Evolutionary conservation across 1,284 basidiomycete species (phyloP), one percentile per base, ranked within the genome.

Genomic region (Phlebopus sp.): DNA sequence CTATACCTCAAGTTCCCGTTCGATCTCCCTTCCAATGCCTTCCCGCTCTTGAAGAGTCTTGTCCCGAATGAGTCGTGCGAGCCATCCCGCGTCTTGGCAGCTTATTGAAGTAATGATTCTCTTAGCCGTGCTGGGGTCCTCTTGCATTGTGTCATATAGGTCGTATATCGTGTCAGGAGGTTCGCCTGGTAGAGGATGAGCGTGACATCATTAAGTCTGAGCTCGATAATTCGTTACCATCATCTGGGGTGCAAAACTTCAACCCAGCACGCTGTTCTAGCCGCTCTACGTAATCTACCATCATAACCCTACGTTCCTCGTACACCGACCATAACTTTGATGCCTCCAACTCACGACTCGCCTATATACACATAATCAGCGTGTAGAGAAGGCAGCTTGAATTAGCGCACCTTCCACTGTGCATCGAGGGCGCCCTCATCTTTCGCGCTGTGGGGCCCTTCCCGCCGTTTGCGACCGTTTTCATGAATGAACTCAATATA

Each of bases 341-440:
- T 18, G 75, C 78, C 53, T 78, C 81, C 7, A 58, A 60, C 47
- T 83, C 79, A 41, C 82, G 73, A 32, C 70, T 75, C 56, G 67
- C 70, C 81, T 86, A 54, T 41, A 27, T 30, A 45, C 18, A 27
- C 31, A 46, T 17, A 36, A 17, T 67, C 27, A 57, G 39, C 3
- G 46, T 11, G 5, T 2, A 5, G 18, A n/a, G 3, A 41, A 6
- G n/a, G n/a, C 11, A 40, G 37, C 10, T 37, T 6, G 5, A 15
- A 14, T 29, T 18, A 48, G 61, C 79, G 37, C 55, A 91, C 90
- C 72, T 76, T 76, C 91, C 92, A 94, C 46, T 74, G 61, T 31
- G 85, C 82, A 11, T 79, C 74, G 4, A 76, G 68, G 19, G 61
- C 68, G 6, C 64, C 66, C 61, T 97, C 92, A 47, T 92, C 90